Conservation (phyloP, 495 filamentous ascomycete genomes). For the Penicillium coprophilum region DNA sequence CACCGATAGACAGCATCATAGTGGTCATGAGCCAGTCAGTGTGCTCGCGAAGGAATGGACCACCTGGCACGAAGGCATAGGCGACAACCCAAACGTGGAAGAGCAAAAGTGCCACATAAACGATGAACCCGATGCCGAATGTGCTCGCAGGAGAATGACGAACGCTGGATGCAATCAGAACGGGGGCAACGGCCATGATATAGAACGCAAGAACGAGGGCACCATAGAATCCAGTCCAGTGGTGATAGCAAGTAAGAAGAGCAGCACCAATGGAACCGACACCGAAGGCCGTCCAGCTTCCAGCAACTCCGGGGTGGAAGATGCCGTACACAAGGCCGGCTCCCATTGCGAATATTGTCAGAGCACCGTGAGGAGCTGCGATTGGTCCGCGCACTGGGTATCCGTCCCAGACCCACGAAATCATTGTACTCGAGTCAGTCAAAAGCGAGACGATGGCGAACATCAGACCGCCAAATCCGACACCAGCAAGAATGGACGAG, state of each 20-base stretch:
- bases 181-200: conserved; percentile 74
- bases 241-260: conserved; percentile 70
- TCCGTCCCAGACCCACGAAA: conserved; percentile 98
- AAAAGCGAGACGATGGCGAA: conserved; percentile 93
- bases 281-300: conserved; percentile 80
- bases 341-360: conserved; percentile 83
- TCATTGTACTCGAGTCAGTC: conserved; percentile 98
- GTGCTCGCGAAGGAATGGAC: conserved; percentile 86
- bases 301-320: conserved; percentile 64
- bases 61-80: conserved; percentile 98
- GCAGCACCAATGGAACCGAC: conserved; percentile 76
- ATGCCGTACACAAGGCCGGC: conserved; percentile 77
- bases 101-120: conserved; percentile 88
- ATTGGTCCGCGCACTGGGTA: conserved; percentile 90
- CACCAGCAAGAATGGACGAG: conserved; percentile 66
- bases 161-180: conserved; percentile 73
- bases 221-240: conserved; percentile 92
- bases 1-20: conserved; percentile 81
- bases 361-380: conserved; percentile 81
- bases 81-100: conserved; percentile 99
- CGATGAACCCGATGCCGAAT: conserved; percentile 83
- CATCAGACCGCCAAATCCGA: conserved; percentile 80
- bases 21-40: conserved; percentile 92
- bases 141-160: conserved; percentile 70
- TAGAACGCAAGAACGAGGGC: conserved; percentile 74